phyloP scores from a whole-genome alignment of 768 basidiomycete species.

The Boletus fagicola region DNA sequence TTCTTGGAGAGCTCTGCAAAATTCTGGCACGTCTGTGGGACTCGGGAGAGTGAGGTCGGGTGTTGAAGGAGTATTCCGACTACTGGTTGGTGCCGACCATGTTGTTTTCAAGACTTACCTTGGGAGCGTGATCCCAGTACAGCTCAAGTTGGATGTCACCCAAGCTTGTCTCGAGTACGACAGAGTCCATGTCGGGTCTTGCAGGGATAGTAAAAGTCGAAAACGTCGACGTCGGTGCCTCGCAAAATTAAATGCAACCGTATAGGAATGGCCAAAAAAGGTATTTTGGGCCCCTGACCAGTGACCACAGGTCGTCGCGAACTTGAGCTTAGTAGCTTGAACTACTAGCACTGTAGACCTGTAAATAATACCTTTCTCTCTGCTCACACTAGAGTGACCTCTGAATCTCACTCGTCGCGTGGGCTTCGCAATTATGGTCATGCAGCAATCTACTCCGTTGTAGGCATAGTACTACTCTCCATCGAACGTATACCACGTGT shows the following conservation, averaged over 20 bases:
- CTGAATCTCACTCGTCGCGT: neutral
- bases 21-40: slow-evolving; percentile 84
- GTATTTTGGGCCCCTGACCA: neutral
- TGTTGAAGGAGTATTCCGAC: neutral
- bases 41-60: slow-evolving; percentile 10
- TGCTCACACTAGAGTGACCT: neutral
- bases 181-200: slow-evolving; percentile 42
- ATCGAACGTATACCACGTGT: neutral
- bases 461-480: neutral
- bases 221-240: neutral
- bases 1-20: slow-evolving; percentile 87
- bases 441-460: neutral
- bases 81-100: neutral
- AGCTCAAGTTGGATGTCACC: slow-evolving; percentile 89
- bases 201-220: neutral
- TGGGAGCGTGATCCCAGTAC: slow-evolving; percentile 90
- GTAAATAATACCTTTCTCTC: neutral
- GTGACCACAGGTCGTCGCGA: neutral
- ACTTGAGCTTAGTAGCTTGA: too few relatives aligned
- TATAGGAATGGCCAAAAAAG: neutral
- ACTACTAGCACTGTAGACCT: too few relatives aligned
- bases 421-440: neutral
- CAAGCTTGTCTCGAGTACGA: slow-evolving; percentile 77
- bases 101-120: slow-evolving; percentile 33
- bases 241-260: neutral